Conservation (phyloP, 1,284 basidiomycete species). For the Caloboletus inedulis region DNA sequence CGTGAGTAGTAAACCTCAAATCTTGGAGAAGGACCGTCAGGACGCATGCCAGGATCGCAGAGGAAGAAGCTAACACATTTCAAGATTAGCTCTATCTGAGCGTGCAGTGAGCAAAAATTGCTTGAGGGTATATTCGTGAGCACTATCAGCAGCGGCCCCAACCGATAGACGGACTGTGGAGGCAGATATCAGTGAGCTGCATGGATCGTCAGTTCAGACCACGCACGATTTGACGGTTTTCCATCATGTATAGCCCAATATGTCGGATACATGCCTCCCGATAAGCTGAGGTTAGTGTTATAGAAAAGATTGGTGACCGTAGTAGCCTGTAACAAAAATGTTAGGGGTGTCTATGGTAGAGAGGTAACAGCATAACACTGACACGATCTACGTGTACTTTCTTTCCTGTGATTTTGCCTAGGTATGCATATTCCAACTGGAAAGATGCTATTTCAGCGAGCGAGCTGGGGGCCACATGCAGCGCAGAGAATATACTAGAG, state of each 20-base stretch:
- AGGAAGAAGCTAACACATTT: constrained; percentile 53
- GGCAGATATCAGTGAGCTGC: constrained; percentile 5
- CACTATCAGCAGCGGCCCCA: constrained; percentile 66
- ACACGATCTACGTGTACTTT: constrained; percentile 46
- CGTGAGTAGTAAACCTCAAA: constrained; percentile 55
- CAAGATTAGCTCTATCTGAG: constrained; percentile 53
- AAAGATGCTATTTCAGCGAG: constrained; percentile 56
- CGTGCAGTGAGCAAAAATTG: constrained; percentile 63
- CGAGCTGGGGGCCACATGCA: constrained; percentile 34
- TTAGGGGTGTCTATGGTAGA: background rate
- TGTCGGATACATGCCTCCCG: constrained; percentile 55
- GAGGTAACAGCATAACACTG: constrained; percentile 14
- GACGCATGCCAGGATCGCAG: background rate
- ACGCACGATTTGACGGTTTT: constrained; percentile 40
- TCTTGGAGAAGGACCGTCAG: constrained; percentile 43
- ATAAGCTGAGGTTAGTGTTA: constrained; percentile 40
- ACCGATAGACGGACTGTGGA: constrained; percentile 50
- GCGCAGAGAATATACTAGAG: background rate
- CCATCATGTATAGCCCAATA: constrained; percentile 47
- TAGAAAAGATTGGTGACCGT: constrained; percentile 49
- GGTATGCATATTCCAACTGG: constrained; percentile 58
- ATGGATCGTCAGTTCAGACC: background rate
- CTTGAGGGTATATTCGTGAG: constrained; percentile 74
- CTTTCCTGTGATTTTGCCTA: constrained; percentile 54
- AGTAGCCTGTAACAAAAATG: constrained; percentile 40